Conservation (phyloP, 306 rosid species). For the Erythrophleum fordii region DNA sequence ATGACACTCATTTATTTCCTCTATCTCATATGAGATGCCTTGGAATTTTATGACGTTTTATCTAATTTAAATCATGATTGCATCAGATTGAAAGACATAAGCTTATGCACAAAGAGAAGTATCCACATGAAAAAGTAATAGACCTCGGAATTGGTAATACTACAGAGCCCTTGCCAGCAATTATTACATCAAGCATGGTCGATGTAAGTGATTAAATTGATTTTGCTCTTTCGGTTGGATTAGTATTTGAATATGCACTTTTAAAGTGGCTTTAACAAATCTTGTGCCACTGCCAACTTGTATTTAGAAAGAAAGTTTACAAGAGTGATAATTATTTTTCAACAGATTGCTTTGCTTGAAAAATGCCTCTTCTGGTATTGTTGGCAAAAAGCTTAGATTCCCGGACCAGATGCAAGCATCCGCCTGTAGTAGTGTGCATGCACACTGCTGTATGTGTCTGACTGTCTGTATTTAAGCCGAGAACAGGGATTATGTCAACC, state of each 20-base stretch:
- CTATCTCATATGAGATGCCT: constrained; percentile 3
- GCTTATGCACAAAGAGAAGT: constrained; percentile 58
- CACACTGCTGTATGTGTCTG: neutral
- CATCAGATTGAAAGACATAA: constrained; percentile 64
- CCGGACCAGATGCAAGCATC: neutral
- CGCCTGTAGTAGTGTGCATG: neutral
- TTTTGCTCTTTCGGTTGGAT: constrained; percentile 20
- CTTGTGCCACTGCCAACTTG: neutral
- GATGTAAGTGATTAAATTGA: constrained; percentile 50
- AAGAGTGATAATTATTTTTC: neutral
- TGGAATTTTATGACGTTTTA: constrained; percentile 26
- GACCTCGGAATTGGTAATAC: constrained; percentile 82
- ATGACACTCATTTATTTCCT: neutral
- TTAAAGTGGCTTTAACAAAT: constrained; percentile 1
- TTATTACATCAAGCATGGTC: constrained; percentile 66
- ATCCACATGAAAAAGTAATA: constrained; percentile 65
- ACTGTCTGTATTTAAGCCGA: neutral
- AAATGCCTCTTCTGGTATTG: neutral
- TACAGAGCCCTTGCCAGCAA: constrained; percentile 66
- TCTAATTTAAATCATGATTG: constrained; percentile 24
- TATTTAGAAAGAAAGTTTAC: neutral
- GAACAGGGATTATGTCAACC: neutral
- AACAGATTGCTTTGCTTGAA: constrained; percentile 9
- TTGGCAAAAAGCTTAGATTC: neutral
- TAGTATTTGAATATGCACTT: neutral